Evolutionary conservation across 352 stramenopile species (phyloP), one percentile per base, ranked within the genome.

Genomic region (Globisporangium alternatum): DNA sequence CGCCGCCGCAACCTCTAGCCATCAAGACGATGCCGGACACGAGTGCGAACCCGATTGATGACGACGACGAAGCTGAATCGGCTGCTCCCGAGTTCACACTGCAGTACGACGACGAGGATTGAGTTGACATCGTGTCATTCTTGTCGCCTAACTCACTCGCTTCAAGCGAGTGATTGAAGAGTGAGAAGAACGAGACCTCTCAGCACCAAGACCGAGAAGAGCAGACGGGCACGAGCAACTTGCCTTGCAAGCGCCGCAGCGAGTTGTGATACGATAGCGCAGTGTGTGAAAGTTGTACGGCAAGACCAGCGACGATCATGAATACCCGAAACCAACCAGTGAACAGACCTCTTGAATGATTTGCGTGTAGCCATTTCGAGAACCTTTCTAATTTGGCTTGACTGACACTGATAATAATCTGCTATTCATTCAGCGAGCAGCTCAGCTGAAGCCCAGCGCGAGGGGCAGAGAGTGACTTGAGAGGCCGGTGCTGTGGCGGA

Each of bases 51-150:
- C 51, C 72, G 47, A 48, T 77, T 13, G 70, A 59, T 6, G 83
- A 92, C 52, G 83, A 92, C 41, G 83, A 92, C 56, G 81, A 89
- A 61, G 75, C 17, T 9, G 83, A 89, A 5, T 76, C 71, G 19
- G 67, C 62, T 30, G 81, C 73, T 21, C 78, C 82, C 5, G 80
- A 90, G 69, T 92, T 92, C 67, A 89, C 71, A 5, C 71, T 92
- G 51, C 75, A 92, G 62, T 92, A 92, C 64, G 83, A 92, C 57
- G 83, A 92, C 47, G 83, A 92, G 21, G 83, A 92, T 49, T 90
- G 77, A 30, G 37, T 15, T 19, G 19, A 58, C 9, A 28, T 28
- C 25, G 25, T 28, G 25, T 28, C 25, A 28, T 28, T 28, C 25
- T 28, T 28, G 25, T 28, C 25, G 25, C 25, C 25, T 28, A 28